phyloP scores from a whole-genome alignment of 1,139 yeast genomes.

The Eremothecium gossypii region DNA sequence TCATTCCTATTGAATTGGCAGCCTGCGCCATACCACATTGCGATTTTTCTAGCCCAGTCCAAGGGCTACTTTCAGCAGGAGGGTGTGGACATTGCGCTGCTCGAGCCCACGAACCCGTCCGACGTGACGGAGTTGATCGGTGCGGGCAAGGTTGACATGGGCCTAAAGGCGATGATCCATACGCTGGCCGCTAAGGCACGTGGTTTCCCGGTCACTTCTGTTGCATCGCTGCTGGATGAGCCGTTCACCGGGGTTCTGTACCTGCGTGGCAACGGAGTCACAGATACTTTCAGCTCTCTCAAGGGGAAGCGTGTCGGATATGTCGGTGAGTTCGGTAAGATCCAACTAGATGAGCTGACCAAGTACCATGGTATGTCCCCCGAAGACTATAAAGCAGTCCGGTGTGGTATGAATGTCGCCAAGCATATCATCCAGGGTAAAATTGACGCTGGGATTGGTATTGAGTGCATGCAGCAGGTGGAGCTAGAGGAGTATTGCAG shows the following conservation, averaged over 20 bases:
- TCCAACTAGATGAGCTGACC: conserved; percentile 48
- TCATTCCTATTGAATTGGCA: conserved; percentile 50
- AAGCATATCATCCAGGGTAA: conserved; percentile 46
- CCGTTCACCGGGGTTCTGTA: conserved; percentile 51
- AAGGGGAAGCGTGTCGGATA: conserved; percentile 48
- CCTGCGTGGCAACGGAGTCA: conserved; percentile 43
- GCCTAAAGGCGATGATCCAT: conserved; percentile 53
- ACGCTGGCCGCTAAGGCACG: conserved; percentile 53
- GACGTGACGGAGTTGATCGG: conserved; percentile 53
- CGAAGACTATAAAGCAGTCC: conserved; percentile 47
- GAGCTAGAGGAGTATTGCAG: conserved; percentile 46
- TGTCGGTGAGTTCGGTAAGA: conserved; percentile 53
- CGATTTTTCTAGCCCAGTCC: conserved; percentile 42
- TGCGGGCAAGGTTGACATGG: conserved; percentile 50
- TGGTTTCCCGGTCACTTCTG: conserved; percentile 49
- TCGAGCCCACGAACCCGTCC: conserved; percentile 51
- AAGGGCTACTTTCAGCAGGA: conserved; percentile 45
- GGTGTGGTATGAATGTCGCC: conserved; percentile 56
- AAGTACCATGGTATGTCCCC: conserved; percentile 49
- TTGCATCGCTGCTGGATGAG: conserved; percentile 47
- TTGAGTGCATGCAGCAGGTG: conserved; percentile 52
- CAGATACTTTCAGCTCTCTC: conserved; percentile 42
- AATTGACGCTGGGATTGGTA: conserved; percentile 51
- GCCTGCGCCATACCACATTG: conserved; percentile 50
- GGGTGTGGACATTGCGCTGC: conserved; percentile 43